Evolutionary conservation across 306 rosid species (phyloP).

Genomic region (Pterocarpus santalinus): DNA sequence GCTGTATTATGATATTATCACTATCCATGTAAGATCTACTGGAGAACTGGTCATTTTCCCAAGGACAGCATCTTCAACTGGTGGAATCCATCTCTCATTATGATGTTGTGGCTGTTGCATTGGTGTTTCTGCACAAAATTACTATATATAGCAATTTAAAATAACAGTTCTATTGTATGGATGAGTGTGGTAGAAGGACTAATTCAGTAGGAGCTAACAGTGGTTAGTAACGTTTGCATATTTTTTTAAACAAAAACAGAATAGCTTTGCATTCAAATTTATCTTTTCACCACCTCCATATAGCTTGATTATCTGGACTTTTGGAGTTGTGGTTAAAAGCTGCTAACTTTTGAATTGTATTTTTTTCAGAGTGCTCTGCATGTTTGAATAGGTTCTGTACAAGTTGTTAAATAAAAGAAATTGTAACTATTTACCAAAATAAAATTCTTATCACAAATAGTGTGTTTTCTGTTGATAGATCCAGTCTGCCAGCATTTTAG

Average conservation of each 20-base stretch:
- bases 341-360: too few relatives aligned
- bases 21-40: not conserved
- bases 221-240: not conserved
- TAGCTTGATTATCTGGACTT: not conserved
- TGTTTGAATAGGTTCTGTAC: not conserved
- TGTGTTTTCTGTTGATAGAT: conserved; percentile 8
- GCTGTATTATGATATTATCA: not conserved
- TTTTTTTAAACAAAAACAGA: not conserved
- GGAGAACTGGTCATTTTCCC: conserved; percentile 3
- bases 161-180: not conserved
- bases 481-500: conserved; percentile 6
- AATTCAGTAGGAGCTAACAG: not conserved
- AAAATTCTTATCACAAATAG: not conserved
- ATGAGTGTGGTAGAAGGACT: conserved; percentile 24
- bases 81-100: conserved; percentile 20
- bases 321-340: too few relatives aligned
- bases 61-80: conserved; percentile 19
- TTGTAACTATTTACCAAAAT: conserved; percentile 10
- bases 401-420: not conserved
- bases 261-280: not conserved
- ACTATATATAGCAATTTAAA: conserved; percentile 3
- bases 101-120: conserved; percentile 6
- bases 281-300: not conserved
- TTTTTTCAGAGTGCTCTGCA: not conserved
- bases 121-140: conserved; percentile 30